Percentiles rank a stretch among this genome's conserved stretches.
These are phyloP conservation scores for Tanacetum coccineum DNA, from an alignment of 129 eudicot species.

Conservation along the genomic window DNA sequence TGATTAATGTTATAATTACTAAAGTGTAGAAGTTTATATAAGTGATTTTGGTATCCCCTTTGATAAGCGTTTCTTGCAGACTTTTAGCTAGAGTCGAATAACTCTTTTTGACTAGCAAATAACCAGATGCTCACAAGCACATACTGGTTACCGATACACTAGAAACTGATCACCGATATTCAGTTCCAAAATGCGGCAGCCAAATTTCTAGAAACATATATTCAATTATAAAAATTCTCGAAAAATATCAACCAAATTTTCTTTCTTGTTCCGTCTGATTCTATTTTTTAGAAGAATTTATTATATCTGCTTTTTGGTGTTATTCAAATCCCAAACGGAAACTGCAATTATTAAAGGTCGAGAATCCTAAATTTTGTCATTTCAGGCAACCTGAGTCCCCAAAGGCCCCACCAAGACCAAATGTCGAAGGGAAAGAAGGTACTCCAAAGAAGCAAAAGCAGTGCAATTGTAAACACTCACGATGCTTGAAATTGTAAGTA, in stretches of 20 bases:
- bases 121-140: too few relatives aligned
- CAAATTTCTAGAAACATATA: too few relatives aligned
- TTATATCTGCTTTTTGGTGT: background rate
- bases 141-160: too few relatives aligned
- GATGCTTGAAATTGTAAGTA: constrained; percentile 89
- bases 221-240: too few relatives aligned
- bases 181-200: too few relatives aligned
- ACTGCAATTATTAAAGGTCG: background rate
- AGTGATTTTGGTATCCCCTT: background rate
- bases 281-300: background rate
- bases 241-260: background rate
- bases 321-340: background rate
- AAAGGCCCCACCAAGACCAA: constrained; percentile 53
- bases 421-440: constrained; percentile 66
- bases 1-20: background rate
- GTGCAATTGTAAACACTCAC: constrained; percentile 92
- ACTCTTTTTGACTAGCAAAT: too few relatives aligned
- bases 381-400: constrained; percentile 88
- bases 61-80: too few relatives aligned
- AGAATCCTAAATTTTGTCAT: constrained; percentile 9
- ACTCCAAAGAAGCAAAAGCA: constrained; percentile 95
- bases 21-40: background rate
- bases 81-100: too few relatives aligned
- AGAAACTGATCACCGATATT: too few relatives aligned
- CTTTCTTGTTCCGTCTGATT: background rate